Evolutionary conservation across 2,329 filamentous ascomycete species (phyloP).

Genomic region (Pleurostoma richardsiae): DNA sequence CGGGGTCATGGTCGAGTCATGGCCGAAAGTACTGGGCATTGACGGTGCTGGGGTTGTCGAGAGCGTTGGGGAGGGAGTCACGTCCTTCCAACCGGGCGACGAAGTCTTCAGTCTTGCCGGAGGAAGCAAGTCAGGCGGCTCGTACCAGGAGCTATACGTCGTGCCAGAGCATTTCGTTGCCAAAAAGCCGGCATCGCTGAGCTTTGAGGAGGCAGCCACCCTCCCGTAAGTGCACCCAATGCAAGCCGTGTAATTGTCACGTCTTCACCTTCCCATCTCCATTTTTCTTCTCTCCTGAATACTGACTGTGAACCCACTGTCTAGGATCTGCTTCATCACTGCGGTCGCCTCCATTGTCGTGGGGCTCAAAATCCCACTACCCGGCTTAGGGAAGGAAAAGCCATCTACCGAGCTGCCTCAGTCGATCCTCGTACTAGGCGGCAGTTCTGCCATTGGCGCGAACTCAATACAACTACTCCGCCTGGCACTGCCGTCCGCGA

Average conservation of each 20-base stretch:
- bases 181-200: slow-evolving; percentile 20
- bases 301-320: background rate
- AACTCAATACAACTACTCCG: slow-evolving; percentile 28
- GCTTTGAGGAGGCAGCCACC: slow-evolving; percentile 23
- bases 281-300: no score
- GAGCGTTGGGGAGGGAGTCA: slow-evolving; percentile 21
- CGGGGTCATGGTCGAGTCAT: slow-evolving; percentile 18
- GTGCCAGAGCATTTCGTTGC: slow-evolving; percentile 13
- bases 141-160: slow-evolving; percentile 20
- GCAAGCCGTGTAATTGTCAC: no score
- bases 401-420: slow-evolving; percentile 1
- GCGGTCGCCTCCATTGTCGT: slow-evolving; percentile 13
- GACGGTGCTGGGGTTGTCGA: slow-evolving; percentile 27
- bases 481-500: slow-evolving; percentile 18
- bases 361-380: slow-evolving; percentile 18
- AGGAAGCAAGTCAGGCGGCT: slow-evolving; percentile 9
- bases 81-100: slow-evolving; percentile 20
- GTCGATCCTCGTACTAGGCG: slow-evolving; percentile 28
- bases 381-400: slow-evolving; percentile 11
- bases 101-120: slow-evolving; percentile 16
- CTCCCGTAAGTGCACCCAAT: slow-evolving; percentile 14
- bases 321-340: slow-evolving; percentile 17
- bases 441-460: slow-evolving; percentile 24
- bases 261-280: no score
- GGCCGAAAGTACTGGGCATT: slow-evolving; percentile 26